phyloP scores from a whole-genome alignment of 2,329 filamentous ascomycete species.

The Trichoderma pleuroti region DNA sequence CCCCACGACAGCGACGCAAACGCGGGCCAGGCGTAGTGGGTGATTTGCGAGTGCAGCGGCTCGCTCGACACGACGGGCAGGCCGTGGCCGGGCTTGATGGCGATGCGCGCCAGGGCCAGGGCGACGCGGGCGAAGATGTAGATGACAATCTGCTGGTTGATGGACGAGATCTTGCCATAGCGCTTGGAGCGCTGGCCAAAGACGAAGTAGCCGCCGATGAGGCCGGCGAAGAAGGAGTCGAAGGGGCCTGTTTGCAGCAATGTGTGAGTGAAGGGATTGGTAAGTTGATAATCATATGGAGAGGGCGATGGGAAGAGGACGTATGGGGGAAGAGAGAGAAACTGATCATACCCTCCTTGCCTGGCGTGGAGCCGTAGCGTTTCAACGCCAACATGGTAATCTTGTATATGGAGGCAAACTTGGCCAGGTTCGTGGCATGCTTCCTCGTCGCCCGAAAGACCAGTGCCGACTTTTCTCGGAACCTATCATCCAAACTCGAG shows the following conservation, averaged over 20 bases:
- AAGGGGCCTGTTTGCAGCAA: conserved; percentile 51
- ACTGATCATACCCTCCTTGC: conserved; percentile 55
- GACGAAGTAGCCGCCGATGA: conserved; percentile 87
- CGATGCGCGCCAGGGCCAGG: conserved; percentile 77
- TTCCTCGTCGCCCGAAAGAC: conserved; percentile 83
- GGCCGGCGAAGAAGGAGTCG: conserved; percentile 81
- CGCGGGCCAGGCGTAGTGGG: conserved; percentile 79
- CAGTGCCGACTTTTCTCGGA: conserved; percentile 73
- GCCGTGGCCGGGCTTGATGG: conserved; percentile 62
- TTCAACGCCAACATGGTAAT: conserved; percentile 71
- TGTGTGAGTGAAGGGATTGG: not conserved
- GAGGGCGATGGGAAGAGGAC: not conserved
- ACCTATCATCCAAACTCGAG: conserved; percentile 31
- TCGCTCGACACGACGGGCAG: conserved; percentile 50
- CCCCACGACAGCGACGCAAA: conserved; percentile 93
- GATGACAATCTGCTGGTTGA: conserved; percentile 96
- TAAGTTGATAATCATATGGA: not conserved
- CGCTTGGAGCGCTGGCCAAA: conserved; percentile 69
- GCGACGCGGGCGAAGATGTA: conserved; percentile 94
- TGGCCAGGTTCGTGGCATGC: conserved; percentile 87
- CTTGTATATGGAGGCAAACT: conserved; percentile 92
- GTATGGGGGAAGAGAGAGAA: not conserved
- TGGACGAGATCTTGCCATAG: conserved; percentile 66
- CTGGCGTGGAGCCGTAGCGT: conserved; percentile 53
- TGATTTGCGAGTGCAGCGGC: conserved; percentile 48